Evolutionary conservation across 2,329 filamentous ascomycete genomes (phyloP).

Genomic region (Sarocladiaceae sp.): DNA sequence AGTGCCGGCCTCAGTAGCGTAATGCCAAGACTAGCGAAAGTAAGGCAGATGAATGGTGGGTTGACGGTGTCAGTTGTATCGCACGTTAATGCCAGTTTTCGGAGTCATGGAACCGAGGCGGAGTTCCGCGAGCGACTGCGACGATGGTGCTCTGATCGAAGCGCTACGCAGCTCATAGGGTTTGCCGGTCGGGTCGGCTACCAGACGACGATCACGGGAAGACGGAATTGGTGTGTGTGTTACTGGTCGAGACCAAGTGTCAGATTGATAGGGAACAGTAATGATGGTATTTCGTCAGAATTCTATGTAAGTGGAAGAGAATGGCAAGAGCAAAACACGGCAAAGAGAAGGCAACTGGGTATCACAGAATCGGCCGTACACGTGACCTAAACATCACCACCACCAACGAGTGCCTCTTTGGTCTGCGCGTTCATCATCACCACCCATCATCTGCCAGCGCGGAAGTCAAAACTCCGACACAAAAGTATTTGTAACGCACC

Average conservation of each 20-base stretch:
- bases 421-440: background rate
- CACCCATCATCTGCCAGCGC: background rate
- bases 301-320: background rate
- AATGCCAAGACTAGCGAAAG: background rate
- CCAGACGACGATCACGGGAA: background rate
- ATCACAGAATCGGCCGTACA: conserved; percentile 10
- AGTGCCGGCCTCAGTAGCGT: background rate
- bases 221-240: too few relatives aligned
- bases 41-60: background rate
- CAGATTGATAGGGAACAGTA: background rate
- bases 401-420: background rate
- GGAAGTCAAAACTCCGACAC: background rate
- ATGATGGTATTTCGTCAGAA: background rate
- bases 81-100: background rate
- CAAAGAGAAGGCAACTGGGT: conserved; percentile 5
- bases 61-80: background rate
- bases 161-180: background rate
- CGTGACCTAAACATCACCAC: background rate
- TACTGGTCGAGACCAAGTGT: too few relatives aligned
- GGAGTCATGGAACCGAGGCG: background rate
- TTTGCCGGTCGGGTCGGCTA: background rate
- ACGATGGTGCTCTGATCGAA: background rate
- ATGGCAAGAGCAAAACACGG: background rate
- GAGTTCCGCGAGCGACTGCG: background rate
- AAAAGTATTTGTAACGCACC: too few relatives aligned